Conservation (phyloP, 306 rosid species). For the Adenanthera pavonina region DNA sequence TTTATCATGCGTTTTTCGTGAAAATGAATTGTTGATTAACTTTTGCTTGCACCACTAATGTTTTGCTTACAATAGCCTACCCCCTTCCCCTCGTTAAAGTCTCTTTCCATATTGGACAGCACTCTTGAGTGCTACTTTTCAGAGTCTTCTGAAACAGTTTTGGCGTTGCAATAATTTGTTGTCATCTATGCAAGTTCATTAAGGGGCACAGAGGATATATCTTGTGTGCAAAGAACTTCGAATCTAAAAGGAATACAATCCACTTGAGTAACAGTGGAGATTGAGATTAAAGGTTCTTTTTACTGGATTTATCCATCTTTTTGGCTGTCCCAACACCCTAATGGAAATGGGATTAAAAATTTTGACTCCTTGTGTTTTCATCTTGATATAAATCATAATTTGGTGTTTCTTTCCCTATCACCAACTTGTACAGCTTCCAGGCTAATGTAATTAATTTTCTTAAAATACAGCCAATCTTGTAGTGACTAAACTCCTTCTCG, state of each 20-base stretch:
- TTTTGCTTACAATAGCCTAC: no score
- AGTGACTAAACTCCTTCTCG: neutral
- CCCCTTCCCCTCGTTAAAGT: no score
- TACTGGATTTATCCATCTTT: neutral
- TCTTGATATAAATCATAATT: neutral
- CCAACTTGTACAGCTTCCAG: neutral
- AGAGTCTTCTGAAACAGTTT: neutral
- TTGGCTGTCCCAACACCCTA: neutral
- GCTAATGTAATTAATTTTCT: neutral
- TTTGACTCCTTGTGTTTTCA: neutral
- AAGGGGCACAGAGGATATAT: neutral
- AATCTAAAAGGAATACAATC: neutral
- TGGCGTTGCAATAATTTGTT: neutral
- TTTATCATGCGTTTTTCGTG: neutral
- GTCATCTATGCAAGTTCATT: neutral
- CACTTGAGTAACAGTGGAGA: neutral
- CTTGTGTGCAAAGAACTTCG: neutral
- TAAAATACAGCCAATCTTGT: slow-evolving; percentile 4
- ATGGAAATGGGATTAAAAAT: neutral
- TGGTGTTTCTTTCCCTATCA: slow-evolving; percentile 11
- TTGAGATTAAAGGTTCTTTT: slow-evolving; percentile 1
- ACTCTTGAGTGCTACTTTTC: neutral
- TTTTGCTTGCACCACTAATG: neutral
- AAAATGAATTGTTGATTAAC: slow-evolving; percentile 3
- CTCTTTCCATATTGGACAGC: neutral